These are phyloP conservation scores for Groenewaldozyma tartarivorans DNA, from an alignment of 805 yeast species.

Conservation along the genomic window DNA sequence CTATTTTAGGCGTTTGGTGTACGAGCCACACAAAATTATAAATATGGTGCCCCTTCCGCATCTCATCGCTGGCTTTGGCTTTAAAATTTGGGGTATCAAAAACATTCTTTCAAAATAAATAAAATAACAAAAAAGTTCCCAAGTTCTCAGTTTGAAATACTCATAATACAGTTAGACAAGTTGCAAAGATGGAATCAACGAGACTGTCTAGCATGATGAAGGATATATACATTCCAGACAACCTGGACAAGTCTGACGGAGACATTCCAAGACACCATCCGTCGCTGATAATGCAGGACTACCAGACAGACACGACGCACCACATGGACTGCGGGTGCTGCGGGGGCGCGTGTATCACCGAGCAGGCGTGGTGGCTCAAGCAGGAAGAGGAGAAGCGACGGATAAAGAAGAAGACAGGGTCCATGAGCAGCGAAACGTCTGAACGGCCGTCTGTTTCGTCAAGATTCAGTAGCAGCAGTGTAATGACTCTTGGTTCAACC, in stretches of 20 bases:
- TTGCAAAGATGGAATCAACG: slow-evolving; percentile 34
- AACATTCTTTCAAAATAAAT: too few relatives aligned
- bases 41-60: background rate
- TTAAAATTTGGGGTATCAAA: background rate
- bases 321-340: slow-evolving; percentile 35
- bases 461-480: slow-evolving; percentile 8
- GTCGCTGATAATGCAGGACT: slow-evolving; percentile 48
- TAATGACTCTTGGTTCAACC: background rate
- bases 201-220: slow-evolving; percentile 31
- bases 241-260: slow-evolving; percentile 13
- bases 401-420: slow-evolving; percentile 3
- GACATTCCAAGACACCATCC: slow-evolving; percentile 45
- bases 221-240: slow-evolving; percentile 41
- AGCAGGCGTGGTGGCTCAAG: slow-evolving; percentile 31
- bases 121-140: too few relatives aligned
- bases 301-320: slow-evolving; percentile 41
- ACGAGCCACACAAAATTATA: background rate
- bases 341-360: slow-evolving; percentile 31
- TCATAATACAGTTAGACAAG: slow-evolving; percentile 3
- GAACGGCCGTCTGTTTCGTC: slow-evolving; percentile 9
- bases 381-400: slow-evolving; percentile 5
- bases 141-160: background rate
- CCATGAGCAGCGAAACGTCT: too few relatives aligned
- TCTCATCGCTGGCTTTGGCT: background rate
- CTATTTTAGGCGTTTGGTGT: background rate